Percentiles rank a stretch among this genome's conserved stretches.
Conservation (phyloP, 176 grass and related monocot genomes). For the Puya raimondii region DNA sequence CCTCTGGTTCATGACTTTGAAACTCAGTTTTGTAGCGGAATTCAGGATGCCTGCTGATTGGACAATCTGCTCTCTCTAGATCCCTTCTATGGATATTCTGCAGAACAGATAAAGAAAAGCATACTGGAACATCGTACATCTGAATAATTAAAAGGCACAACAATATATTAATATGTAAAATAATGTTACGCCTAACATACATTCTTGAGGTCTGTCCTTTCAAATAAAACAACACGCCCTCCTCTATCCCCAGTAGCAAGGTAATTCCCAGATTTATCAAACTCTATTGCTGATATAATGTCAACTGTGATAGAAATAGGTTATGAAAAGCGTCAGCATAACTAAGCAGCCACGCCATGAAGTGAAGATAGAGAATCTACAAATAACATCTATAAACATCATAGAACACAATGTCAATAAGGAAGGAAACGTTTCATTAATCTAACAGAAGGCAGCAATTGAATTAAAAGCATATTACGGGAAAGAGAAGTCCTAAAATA, state of each 20-base stretch:
- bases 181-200: conserved; percentile 29
- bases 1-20: conserved; percentile 99
- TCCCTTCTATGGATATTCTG: conserved; percentile 65
- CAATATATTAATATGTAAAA: neutral
- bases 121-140: neutral
- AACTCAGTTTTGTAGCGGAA: conserved; percentile 98
- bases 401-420: neutral
- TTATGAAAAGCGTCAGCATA: neutral
- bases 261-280: conserved; percentile 88
- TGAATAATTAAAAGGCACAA: neutral
- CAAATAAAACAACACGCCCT: conserved; percentile 97
- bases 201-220: conserved; percentile 68
- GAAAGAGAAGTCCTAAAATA: too few relatives aligned
- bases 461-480: too few relatives aligned
- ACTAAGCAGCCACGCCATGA: neutral
- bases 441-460: too few relatives aligned
- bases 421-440: neutral
- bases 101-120: conserved; percentile 22
- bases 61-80: conserved; percentile 74
- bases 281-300: conserved; percentile 99
- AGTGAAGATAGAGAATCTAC: neutral
- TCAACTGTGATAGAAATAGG: conserved; percentile 54
- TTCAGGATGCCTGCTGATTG: conserved; percentile 66
- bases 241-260: conserved; percentile 98
- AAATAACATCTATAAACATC: neutral